A percentile compares a stretch with the other conserved stretches of the same genome.
Conservation (phyloP, 2,329 filamentous ascomycete species). For the Pyricularia sp. region DNA sequence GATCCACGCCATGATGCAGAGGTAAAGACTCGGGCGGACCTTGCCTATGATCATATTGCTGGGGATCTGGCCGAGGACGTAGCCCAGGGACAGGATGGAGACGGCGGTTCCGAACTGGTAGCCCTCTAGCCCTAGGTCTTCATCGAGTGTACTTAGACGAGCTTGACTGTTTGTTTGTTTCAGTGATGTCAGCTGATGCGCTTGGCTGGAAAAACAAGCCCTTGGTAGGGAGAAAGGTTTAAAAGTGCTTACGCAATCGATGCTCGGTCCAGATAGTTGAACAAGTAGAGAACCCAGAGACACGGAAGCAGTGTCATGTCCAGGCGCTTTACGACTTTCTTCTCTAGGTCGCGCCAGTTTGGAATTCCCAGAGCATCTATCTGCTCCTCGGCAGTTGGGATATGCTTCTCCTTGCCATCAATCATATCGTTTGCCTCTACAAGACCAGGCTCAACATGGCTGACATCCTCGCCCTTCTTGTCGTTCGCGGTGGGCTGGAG, state of each 20-base stretch:
- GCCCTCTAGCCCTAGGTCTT: constrained; percentile 26
- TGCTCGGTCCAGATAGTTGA: constrained; percentile 2
- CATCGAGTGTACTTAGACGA: constrained; percentile 29
- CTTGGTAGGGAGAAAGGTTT: neutral
- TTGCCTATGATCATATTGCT: constrained; percentile 28
- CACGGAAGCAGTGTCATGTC: constrained; percentile 1
- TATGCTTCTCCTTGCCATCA: neutral
- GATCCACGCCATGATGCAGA: constrained; percentile 44
- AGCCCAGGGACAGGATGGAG: constrained; percentile 35
- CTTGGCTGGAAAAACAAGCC: neutral
- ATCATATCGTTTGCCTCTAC: neutral
- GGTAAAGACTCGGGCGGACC: constrained; percentile 14
- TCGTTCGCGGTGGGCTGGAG: neutral
- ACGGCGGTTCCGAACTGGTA: constrained; percentile 25
- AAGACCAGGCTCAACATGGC: neutral
- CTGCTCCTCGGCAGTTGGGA: neutral
- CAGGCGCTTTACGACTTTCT: neutral
- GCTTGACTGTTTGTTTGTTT: constrained; percentile 23
- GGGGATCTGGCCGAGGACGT: constrained; percentile 32
- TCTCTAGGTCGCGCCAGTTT: constrained; percentile 1
- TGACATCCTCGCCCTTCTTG: neutral
- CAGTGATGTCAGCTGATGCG: neutral
- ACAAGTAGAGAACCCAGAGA: constrained; percentile 2
- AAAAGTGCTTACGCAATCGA: neutral
- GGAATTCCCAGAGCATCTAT: neutral